Percentiles rank a stretch among this genome's conserved stretches.
phyloP scores from a whole-genome alignment of 441 rosid genomes.

The Rhodomyrtus psidioides region DNA sequence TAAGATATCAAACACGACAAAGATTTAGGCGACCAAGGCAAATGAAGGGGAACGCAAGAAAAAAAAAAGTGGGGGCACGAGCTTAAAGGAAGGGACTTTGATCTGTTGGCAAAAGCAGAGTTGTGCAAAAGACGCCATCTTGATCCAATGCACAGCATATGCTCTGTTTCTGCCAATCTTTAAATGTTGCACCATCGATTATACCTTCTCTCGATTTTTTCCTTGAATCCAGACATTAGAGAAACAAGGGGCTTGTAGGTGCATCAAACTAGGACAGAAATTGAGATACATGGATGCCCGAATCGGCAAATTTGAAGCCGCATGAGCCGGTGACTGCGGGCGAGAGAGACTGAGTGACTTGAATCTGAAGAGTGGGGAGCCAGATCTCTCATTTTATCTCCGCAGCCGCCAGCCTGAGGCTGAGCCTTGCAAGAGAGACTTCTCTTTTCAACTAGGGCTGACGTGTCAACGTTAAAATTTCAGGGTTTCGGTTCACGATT shows the following conservation, averaged over 20 bases:
- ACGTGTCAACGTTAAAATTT: neutral
- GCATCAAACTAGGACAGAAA: slow-evolving; percentile 5
- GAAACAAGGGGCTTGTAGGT: slow-evolving; percentile 45
- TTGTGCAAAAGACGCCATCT: neutral
- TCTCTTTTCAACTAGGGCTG: neutral
- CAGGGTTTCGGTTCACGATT: neutral
- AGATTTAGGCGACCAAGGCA: neutral
- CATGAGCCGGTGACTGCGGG: neutral
- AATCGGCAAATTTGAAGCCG: neutral
- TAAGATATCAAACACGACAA: neutral
- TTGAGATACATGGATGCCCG: neutral
- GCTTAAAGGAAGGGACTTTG: neutral
- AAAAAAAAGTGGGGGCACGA: neutral
- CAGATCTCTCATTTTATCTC: neutral
- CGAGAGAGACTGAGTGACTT: neutral
- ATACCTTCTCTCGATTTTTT: slow-evolving; percentile 23
- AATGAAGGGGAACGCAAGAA: neutral
- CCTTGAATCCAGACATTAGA: slow-evolving; percentile 26
- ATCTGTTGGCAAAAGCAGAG: neutral
- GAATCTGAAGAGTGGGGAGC: neutral
- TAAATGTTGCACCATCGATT: slow-evolving; percentile 25
- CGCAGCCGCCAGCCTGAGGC: neutral
- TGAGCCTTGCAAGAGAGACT: neutral
- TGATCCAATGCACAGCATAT: neutral
- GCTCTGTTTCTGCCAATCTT: slow-evolving; percentile 8